Percentiles rank a stretch among this genome's conserved stretches.
Conservation (phyloP, 495 filamentous ascomycete species). For the Hapsidospora chrysogenum region DNA sequence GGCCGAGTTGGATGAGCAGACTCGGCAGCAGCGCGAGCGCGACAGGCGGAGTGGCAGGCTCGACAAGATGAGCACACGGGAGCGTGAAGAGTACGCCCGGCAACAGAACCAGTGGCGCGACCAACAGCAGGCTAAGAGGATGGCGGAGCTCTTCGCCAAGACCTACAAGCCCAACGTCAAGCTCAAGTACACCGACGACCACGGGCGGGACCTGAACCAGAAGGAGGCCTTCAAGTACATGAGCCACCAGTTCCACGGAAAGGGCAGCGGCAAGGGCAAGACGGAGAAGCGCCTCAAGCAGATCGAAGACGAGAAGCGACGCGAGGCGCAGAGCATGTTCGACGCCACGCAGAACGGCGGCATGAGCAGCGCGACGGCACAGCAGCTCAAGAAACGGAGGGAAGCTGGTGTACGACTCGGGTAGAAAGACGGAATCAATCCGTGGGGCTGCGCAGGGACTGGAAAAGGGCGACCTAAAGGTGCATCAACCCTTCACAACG, state of each 20-base stretch:
- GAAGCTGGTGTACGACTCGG: constrained; percentile 81
- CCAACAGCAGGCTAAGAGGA: constrained; percentile 57
- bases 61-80: constrained; percentile 72
- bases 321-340: constrained; percentile 61
- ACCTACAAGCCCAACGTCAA: constrained; percentile 83
- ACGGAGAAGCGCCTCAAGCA: constrained; percentile 94
- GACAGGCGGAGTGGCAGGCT: constrained; percentile 69
- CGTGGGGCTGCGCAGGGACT: neutral
- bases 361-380: constrained; percentile 63
- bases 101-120: constrained; percentile 79
- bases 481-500: neutral
- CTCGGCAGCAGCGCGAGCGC: constrained; percentile 69
- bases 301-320: constrained; percentile 87
- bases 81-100: constrained; percentile 79
- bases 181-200: constrained; percentile 78
- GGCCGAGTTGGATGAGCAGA: constrained; percentile 57
- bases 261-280: constrained; percentile 94
- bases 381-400: constrained; percentile 63
- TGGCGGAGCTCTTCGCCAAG: constrained; percentile 68
- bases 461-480: neutral
- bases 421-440: constrained; percentile 13
- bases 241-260: constrained; percentile 94
- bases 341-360: constrained; percentile 70
- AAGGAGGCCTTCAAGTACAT: constrained; percentile 90
- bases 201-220: constrained; percentile 65